Base-by-base conservation (phyloP, 2,329 filamentous ascomycete species). In the Lachnellula willkommii region DNA sequence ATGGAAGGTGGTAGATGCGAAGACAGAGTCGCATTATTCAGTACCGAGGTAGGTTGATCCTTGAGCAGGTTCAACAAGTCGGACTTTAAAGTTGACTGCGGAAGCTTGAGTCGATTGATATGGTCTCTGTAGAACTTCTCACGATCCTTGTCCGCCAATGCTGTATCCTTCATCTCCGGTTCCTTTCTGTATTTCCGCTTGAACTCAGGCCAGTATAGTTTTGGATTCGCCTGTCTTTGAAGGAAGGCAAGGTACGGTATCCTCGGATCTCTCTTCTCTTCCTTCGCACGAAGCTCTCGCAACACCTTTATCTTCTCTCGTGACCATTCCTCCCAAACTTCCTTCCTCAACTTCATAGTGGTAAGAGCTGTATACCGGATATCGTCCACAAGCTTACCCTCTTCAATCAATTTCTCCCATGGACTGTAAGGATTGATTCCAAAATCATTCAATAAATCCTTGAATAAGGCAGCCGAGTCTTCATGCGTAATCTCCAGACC, bases 171-270 rank as follows among this genome's bases (percentile, higher is more conserved):
- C 88, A 99, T 91, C 52, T 85, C 81, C 0, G 81, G 72, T 61
- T 95, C 91, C 62, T 88, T 92, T 62, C 87, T 88, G 72, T 84
- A 94, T 69, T 96, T 99, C 36, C 94, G 80, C 66, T 89, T 90
- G 73, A 99, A 99, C 70, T 99, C 94, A 0, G 90, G 87, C 94
- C 94, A 99, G 77, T 95, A 99, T 1, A 99, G 79, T 73, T 96
- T 97, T 0, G 90, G 87, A 0, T 87, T 94, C 0, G 92, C 93
- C 63, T 90, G 82, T 49, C 87, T 82, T 60, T 93, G 84, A 32
- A 99, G 76, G 60, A 99, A 88, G 0, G 82, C 80, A 58, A 97
- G 75, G 70, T 95, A 99, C 1, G 87, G 84, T 61, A 96, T 87
- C 47, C 81, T 79, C 1, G 94, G 93, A 66, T 97, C 91, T 61